Evolutionary conservation across 495 filamentous ascomycete species (phyloP).

Genomic region (Aspergillus homomorphus): DNA sequence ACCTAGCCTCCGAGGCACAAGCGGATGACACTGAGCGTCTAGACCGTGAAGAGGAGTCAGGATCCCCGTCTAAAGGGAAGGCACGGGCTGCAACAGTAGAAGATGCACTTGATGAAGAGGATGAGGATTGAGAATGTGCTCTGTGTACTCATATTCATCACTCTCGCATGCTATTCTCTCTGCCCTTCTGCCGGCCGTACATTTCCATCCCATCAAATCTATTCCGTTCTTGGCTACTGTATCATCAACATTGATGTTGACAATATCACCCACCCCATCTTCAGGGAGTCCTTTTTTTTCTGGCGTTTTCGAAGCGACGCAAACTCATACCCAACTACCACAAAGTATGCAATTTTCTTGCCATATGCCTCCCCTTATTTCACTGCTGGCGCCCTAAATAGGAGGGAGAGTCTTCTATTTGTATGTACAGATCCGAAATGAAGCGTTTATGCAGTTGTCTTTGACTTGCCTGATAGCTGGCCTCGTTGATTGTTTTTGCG

Average conservation of each 20-base stretch:
- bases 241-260: constrained; percentile 2
- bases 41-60: constrained; percentile 12
- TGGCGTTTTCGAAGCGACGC: constrained; percentile 2
- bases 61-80: constrained; percentile 42
- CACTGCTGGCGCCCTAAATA: background rate
- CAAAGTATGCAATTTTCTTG: background rate
- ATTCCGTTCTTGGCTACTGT: constrained; percentile 1
- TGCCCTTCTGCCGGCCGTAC: background rate
- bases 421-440: constrained; percentile 1
- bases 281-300: background rate
- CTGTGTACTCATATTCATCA: constrained; percentile 1
- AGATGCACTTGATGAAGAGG: constrained; percentile 43
- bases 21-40: constrained; percentile 7
- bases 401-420: background rate
- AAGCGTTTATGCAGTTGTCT: background rate
- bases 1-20: constrained; percentile 28
- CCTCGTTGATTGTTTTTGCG: background rate
- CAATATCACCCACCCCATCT: background rate
- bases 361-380: background rate
- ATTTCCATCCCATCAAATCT: constrained; percentile 1
- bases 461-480: background rate
- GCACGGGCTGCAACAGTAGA: constrained; percentile 48
- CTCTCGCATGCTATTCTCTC: background rate
- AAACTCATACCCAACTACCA: constrained; percentile 1
- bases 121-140: constrained; percentile 27